A percentile compares a stretch with the other conserved stretches of the same genome.
These are phyloP conservation scores for Adansonia rubrostipa DNA, from an alignment of 441 rosid genomes.

Conservation along the genomic window DNA sequence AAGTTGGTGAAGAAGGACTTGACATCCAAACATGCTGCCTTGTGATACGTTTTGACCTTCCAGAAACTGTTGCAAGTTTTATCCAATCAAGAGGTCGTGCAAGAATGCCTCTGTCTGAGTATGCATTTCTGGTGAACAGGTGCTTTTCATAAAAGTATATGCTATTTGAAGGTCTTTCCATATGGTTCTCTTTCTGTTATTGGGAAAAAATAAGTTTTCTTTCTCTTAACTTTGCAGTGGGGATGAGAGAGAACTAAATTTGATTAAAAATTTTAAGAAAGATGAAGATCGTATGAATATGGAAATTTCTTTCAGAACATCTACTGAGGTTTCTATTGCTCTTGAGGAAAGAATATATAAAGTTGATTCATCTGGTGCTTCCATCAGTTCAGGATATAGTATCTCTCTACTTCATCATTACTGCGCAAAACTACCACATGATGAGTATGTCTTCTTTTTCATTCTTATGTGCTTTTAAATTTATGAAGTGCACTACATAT, in stretches of 20 bases:
- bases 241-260: slow-evolving; percentile 72
- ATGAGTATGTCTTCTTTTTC: slow-evolving; percentile 66
- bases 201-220: slow-evolving; percentile 21
- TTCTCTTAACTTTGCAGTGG: slow-evolving; percentile 59
- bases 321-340: slow-evolving; percentile 51
- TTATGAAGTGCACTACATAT: slow-evolving; percentile 18
- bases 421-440: slow-evolving; percentile 93
- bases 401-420: slow-evolving; percentile 78
- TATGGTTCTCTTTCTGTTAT: slow-evolving; percentile 26
- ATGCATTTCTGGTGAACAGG: slow-evolving; percentile 97
- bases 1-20: slow-evolving; percentile 99
- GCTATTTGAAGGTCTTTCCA: slow-evolving; percentile 20
- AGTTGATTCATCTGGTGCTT: slow-evolving; percentile 84
- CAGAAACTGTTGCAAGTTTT: slow-evolving; percentile 96
- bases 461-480: slow-evolving; percentile 30
- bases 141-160: slow-evolving; percentile 38
- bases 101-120: slow-evolving; percentile 95
- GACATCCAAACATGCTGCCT: slow-evolving; percentile 99
- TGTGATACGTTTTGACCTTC: slow-evolving; percentile 96
- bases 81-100: slow-evolving; percentile 99
- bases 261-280: slow-evolving; percentile 64
- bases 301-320: slow-evolving; percentile 78
- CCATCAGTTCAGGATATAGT: slow-evolving; percentile 80
- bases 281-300: slow-evolving; percentile 73
- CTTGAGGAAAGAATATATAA: slow-evolving; percentile 65